Percentiles rank a stretch among this genome's conserved stretches.
phyloP scores from a whole-genome alignment of 2,329 filamentous ascomycete species.

The Fusarium neocosmosporiellum region DNA sequence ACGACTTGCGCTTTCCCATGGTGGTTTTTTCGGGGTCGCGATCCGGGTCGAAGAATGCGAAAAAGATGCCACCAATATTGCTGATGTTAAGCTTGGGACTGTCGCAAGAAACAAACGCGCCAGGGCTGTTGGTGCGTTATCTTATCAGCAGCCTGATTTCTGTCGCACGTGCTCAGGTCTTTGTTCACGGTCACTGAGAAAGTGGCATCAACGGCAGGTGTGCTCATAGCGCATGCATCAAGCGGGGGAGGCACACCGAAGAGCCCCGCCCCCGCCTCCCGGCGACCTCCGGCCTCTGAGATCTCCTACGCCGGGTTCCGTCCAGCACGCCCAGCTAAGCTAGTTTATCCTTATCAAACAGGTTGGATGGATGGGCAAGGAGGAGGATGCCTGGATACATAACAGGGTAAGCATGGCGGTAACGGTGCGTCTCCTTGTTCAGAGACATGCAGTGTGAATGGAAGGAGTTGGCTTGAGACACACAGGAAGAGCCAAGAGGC shows the following conservation, averaged over 20 bases:
- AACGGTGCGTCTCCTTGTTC: neutral
- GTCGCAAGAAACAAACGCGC: slow-evolving; percentile 26
- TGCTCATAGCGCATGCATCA: slow-evolving; percentile 34
- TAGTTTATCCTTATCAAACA: slow-evolving; percentile 19
- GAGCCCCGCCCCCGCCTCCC: slow-evolving; percentile 38
- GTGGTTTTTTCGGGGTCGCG: slow-evolving; percentile 35
- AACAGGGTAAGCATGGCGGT: neutral
- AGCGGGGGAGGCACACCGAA: slow-evolving; percentile 32
- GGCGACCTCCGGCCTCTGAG: slow-evolving; percentile 41
- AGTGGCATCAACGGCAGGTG: slow-evolving; percentile 10
- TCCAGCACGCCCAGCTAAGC: neutral
- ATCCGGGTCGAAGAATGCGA: slow-evolving; percentile 22
- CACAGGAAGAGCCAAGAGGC: slow-evolving; percentile 1
- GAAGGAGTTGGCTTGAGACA: neutral
- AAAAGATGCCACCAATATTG: slow-evolving; percentile 36
- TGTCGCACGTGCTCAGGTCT: slow-evolving; percentile 39
- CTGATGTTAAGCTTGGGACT: slow-evolving; percentile 39
- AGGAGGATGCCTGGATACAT: neutral
- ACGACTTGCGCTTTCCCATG: slow-evolving; percentile 96
- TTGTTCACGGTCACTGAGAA: slow-evolving; percentile 7
- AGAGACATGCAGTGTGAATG: neutral
- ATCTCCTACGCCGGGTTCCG: slow-evolving; percentile 28
- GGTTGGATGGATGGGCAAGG: neutral
- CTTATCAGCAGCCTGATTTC: slow-evolving; percentile 36
- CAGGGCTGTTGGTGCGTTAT: slow-evolving; percentile 35